Conservation (phyloP, 2,329 filamentous ascomycete genomes). For the Penicillium sp. region DNA sequence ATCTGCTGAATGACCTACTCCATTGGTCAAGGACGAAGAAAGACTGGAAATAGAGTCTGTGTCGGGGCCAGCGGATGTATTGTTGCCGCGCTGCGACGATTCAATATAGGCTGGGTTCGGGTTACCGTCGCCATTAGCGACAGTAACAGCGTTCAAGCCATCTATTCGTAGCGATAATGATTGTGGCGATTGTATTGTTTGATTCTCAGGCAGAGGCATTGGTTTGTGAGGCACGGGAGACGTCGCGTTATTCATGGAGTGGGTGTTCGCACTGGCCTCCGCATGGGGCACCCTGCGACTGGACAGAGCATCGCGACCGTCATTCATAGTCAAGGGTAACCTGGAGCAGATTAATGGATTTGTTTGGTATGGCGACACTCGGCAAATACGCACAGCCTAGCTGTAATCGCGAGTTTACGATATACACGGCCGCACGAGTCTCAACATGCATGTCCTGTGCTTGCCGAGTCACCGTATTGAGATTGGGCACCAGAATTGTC, state of each 20-base stretch:
- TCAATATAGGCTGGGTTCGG: conserved; percentile 15
- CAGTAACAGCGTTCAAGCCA: conserved; percentile 15
- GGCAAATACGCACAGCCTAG: conserved; percentile 14
- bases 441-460: conserved; percentile 18
- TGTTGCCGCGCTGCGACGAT: conserved; percentile 22
- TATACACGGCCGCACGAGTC: conserved; percentile 8
- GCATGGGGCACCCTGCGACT: conserved; percentile 20
- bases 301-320: conserved; percentile 8
- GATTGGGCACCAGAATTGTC: conserved; percentile 18
- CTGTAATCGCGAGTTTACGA: conserved; percentile 19
- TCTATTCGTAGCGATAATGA: conserved; percentile 22
- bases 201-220: conserved; percentile 4
- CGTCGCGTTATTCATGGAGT: conserved; percentile 13
- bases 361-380: not conserved
- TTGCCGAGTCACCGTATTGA: conserved; percentile 23
- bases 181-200: conserved; percentile 21
- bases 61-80: conserved; percentile 19
- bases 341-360: not conserved
- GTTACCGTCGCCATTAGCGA: conserved; percentile 10
- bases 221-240: conserved; percentile 12
- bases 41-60: conserved; percentile 18
- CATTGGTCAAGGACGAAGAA: conserved; percentile 14
- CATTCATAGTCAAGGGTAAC: conserved; percentile 17
- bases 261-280: conserved; percentile 20
- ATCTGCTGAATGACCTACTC: conserved; percentile 10